These are phyloP conservation scores for Gossypium lobatum DNA, from an alignment of 441 rosid genomes.

Conservation along the genomic window DNA sequence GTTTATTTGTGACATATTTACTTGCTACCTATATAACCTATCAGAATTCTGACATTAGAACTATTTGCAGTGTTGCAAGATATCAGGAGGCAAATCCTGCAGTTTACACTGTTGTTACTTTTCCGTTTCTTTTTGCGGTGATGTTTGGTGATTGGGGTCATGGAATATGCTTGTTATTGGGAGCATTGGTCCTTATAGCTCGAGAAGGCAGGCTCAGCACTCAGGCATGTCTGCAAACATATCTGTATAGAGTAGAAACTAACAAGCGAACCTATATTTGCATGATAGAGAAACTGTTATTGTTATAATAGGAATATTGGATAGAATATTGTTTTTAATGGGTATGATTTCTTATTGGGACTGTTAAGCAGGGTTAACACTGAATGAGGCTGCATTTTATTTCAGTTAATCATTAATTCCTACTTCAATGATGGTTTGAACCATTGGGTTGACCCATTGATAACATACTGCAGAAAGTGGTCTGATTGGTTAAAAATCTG, in stretches of 20 bases:
- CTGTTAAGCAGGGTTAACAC: conserved; percentile 1
- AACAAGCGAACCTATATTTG: neutral
- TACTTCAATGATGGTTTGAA: neutral
- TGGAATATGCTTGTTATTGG: conserved; percentile 90
- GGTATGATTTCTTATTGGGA: neutral
- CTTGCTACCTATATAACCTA: conserved; percentile 15
- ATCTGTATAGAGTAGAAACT: conserved; percentile 12
- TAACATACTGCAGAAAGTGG: neutral
- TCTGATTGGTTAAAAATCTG: neutral
- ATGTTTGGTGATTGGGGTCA: conserved; percentile 99
- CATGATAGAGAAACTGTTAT: neutral
- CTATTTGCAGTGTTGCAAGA: conserved; percentile 76
- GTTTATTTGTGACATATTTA: conserved; percentile 16
- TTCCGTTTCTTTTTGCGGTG: conserved; percentile 96
- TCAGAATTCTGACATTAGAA: conserved; percentile 22
- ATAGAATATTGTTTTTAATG: neutral
- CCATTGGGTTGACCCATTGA: neutral
- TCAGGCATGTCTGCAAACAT: conserved; percentile 49
- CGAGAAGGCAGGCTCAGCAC: conserved; percentile 65
- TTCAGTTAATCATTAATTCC: neutral
- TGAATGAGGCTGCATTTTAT: neutral
- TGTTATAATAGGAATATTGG: neutral
- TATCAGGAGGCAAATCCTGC: conserved; percentile 97
- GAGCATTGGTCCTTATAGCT: conserved; percentile 78
- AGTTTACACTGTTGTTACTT: conserved; percentile 75